Evolutionary conservation across 139 green algal species (phyloP), one percentile per base, ranked within the genome.

Genomic region (Closterium sp.): DNA sequence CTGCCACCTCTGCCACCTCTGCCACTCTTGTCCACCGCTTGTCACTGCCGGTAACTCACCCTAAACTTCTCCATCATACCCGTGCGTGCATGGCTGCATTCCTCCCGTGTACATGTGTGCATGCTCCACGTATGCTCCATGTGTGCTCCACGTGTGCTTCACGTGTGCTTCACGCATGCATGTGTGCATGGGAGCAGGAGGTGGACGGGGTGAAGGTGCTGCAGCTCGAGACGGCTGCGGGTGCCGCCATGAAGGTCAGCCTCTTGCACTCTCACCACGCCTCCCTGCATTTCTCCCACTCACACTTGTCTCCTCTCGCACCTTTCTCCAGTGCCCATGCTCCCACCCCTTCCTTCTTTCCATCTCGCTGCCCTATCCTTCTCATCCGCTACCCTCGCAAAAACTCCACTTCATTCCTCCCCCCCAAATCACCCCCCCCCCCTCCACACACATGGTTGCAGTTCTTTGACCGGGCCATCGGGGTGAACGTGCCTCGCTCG

Each of bases 401-500:
- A n/a, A n/a, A n/a, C n/a, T n/a, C n/a, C n/a, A n/a, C 17, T 22
- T 73, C 50, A 9, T 4, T 24, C 50, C 50, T 11, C 50, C 4
- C 50, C 50, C 13, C 50, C 50, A 9, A 24, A 17, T 73, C 17
- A 1, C 50, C 17, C 13, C 50, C 50, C 9, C 50, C 24, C 13
- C 50, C 50, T 22, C 50, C 50, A 9, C 2, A 9, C 50, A 22
- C 50, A 4, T 22, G 1, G n/a, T n/a, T 89, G 27, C 90, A 93
- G 90, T 93, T 93, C 90, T 93, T 93, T 91, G 90, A 93, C 28
- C 90, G 70, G 1, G 90, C 90, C n/a, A 29, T 90, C 6, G 90
- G 90, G 28, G 79, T 90, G 84, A 93, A 93, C 32, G 90, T 93
- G 84, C 90, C 90, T 29, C 90, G 90, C 45, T 93, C 90, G 9